Percentiles rank a stretch among this genome's conserved stretches.
Conservation (phyloP, 176 grass and related monocot species). For the Juncus effusus region DNA sequence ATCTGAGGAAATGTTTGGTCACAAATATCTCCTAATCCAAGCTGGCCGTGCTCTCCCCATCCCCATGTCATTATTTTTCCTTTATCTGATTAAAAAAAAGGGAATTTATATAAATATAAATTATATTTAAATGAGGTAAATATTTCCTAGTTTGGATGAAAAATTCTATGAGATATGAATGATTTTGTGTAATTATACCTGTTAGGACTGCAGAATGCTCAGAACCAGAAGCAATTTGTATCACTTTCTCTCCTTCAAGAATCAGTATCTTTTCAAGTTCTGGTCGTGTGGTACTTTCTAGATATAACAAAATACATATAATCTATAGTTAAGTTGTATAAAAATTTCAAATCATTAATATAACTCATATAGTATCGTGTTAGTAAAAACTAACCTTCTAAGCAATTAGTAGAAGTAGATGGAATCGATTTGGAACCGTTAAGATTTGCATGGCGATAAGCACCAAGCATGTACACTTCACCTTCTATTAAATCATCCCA, state of each 20-base stretch:
- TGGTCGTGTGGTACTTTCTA: constrained; percentile 19
- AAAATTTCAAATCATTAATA: neutral
- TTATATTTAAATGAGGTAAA: neutral
- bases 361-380: neutral
- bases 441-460: constrained; percentile 52
- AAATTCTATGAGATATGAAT: neutral
- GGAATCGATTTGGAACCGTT: constrained; percentile 7
- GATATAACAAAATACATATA: neutral
- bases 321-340: neutral
- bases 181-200: constrained; percentile 34
- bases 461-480: constrained; percentile 74
- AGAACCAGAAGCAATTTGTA: constrained; percentile 66
- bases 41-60: constrained; percentile 95
- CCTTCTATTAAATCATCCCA: constrained; percentile 33
- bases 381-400: constrained; percentile 33
- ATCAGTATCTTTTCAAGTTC: constrained; percentile 35
- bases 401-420: constrained; percentile 28
- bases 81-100: constrained; percentile 39
- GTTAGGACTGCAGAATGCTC: constrained; percentile 81
- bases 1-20: constrained; percentile 51
- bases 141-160: neutral
- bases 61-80: constrained; percentile 77
- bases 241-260: constrained; percentile 33
- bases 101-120: neutral
- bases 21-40: constrained; percentile 57